A percentile compares a stretch with the other conserved stretches of the same genome.
These are phyloP conservation scores for Phytopythium oedochilum DNA, from an alignment of 352 stramenopile species.

Conservation along the genomic window DNA sequence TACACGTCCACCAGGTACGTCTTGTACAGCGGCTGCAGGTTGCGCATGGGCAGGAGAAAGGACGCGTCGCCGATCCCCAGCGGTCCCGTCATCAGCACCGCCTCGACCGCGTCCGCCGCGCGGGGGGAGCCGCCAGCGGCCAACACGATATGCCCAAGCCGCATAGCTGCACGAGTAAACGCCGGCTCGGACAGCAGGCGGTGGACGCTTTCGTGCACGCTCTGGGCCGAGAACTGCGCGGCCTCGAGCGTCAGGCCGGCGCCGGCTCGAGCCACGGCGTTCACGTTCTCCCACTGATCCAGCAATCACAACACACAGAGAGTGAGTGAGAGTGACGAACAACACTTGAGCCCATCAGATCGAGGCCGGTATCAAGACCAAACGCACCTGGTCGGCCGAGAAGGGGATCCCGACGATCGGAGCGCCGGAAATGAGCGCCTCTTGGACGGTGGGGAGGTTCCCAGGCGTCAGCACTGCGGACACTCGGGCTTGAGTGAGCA, in stretches of 20 bases:
- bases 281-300: conserved; percentile 51
- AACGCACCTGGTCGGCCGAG: conserved; percentile 57
- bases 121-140: conserved; percentile 46
- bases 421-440: conserved; percentile 52
- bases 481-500: conserved; percentile 29
- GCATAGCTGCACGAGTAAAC: conserved; percentile 33
- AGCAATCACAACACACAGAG: neutral
- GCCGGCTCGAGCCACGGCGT: conserved; percentile 49
- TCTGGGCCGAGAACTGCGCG: conserved; percentile 26
- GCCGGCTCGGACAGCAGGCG: conserved; percentile 30
- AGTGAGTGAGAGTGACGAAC: neutral
- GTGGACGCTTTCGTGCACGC: conserved; percentile 26
- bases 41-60: conserved; percentile 49
- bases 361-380: neutral
- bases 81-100: conserved; percentile 14
- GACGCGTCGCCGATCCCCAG: conserved; percentile 36
- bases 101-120: conserved; percentile 51
- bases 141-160: conserved; percentile 54
- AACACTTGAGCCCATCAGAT: neutral
- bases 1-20: conserved; percentile 85
- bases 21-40: conserved; percentile 73
- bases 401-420: conserved; percentile 70
- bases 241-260: conserved; percentile 38
- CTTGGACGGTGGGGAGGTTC: conserved; percentile 49
- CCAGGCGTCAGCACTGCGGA: conserved; percentile 57